Evolutionary conservation across 805 yeast genomes (phyloP), one percentile per base, ranked within the genome.

Genomic region (Metschnikowia anglica): DNA sequence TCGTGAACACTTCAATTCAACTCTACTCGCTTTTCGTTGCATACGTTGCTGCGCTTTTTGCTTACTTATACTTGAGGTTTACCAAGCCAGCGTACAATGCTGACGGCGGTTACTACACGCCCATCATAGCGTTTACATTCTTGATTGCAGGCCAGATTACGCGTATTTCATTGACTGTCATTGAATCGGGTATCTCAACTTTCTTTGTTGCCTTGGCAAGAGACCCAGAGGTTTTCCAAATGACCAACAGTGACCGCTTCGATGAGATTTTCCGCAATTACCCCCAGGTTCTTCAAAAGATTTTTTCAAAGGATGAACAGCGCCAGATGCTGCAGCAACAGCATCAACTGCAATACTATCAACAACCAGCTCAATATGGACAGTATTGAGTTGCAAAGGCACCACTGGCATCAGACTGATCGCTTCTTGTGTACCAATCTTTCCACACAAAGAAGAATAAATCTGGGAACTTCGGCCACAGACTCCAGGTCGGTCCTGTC

Each of bases 191-290:
- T 10, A 80, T 82, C 9, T 79, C 90, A 17, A 85, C 96, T 0
- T 83, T 90, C 59, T 83, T 88, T 62, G 83, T 90, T 34, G 89
- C 93, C 0, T 70, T 87, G 55, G 88, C 90, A 11, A 79, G 81
- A 54, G 90, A 88, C 53, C 97, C 97, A 0, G 95, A 87, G 54
- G 80, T 85, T 6, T 83, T 85, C 70, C 81, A 79, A 58, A 73
- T 74, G 66, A 76, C 85, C 34, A 83, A 88, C 58, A 88, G 95
- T 51, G 66, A 67, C 44, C 61, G 79, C 47, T 85, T 82, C 56
- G 81, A 83, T 47, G 80, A 75, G 53, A 73, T 84, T 19, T 79
- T 83, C 53, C 65, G 75, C 48, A 74, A 80, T 34, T 85, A 85
- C 59, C 90, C 90, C 3, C 76, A 80, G 46, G 89, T 84, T 4